Percentiles rank a stretch among this genome's conserved stretches.
phyloP scores from a whole-genome alignment of 192 early-diverging fungal species.

The Rhizoclosmatium globosum region DNA sequence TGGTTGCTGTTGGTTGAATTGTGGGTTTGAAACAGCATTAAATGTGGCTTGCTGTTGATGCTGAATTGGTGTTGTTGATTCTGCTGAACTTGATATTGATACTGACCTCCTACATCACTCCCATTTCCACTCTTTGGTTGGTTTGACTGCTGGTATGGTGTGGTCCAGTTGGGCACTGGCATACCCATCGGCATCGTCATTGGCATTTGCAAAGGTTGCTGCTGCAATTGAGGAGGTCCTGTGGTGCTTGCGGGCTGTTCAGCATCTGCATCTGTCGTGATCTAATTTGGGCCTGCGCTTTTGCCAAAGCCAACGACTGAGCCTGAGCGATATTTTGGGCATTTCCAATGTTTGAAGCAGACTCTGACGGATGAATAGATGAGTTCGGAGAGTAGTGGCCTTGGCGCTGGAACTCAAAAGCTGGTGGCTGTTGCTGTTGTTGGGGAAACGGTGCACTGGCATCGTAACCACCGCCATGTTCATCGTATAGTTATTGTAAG shows the following conservation, averaged over 20 bases:
- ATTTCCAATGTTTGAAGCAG: slow-evolving; percentile 26
- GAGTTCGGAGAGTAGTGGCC: slow-evolving; percentile 28
- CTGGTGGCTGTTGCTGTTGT: neutral
- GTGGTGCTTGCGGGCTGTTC: neutral
- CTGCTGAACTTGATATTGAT: neutral
- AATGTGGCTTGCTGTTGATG: neutral
- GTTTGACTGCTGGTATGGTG: neutral
- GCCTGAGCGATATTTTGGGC: slow-evolving; percentile 13
- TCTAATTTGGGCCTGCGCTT: slow-evolving; percentile 30
- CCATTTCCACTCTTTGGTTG: neutral
- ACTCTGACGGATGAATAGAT: slow-evolving; percentile 33
- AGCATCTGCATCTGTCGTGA: neutral
- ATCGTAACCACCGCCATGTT: neutral
- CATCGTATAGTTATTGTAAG: neutral
- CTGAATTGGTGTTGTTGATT: neutral
- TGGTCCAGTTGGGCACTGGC: neutral
- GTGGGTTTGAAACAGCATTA: neutral
- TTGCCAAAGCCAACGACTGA: slow-evolving; percentile 25
- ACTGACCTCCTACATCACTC: neutral
- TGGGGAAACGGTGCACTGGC: neutral
- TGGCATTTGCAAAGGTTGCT: neutral
- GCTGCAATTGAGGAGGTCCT: neutral
- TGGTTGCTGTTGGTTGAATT: neutral
- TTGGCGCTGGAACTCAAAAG: too few relatives aligned
- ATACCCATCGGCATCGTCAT: neutral